Evolutionary conservation across 495 filamentous ascomycete species (phyloP).

Genomic region (Rhizodiscina lignyota): DNA sequence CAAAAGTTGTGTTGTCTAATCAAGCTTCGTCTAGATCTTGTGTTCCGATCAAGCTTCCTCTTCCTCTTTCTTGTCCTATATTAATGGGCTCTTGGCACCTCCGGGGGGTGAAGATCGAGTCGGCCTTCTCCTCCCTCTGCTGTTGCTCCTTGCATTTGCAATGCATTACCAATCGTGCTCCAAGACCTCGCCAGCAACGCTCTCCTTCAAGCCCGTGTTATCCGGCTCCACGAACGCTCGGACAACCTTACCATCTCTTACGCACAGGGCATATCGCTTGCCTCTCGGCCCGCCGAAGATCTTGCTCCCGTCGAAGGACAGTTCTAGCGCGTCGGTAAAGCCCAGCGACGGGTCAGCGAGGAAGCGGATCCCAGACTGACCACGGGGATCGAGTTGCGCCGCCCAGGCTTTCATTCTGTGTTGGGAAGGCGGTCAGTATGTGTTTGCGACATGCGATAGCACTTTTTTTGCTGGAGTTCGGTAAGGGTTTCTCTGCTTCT

Average conservation of each 20-base stretch:
- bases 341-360: constrained; percentile 70
- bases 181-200: too few relatives aligned
- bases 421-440: constrained; percentile 1
- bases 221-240: constrained; percentile 59
- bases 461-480: too few relatives aligned
- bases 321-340: constrained; percentile 74
- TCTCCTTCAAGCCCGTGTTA: constrained; percentile 77
- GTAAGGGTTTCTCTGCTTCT: too few relatives aligned
- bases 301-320: constrained; percentile 62
- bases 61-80: too few relatives aligned
- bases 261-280: constrained; percentile 69
- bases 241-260: constrained; percentile 25
- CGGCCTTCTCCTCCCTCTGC: too few relatives aligned
- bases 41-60: too few relatives aligned
- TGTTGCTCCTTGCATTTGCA: too few relatives aligned
- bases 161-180: too few relatives aligned
- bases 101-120: too few relatives aligned
- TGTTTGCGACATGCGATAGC: neutral
- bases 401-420: constrained; percentile 77
- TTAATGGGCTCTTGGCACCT: too few relatives aligned
- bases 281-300: constrained; percentile 76
- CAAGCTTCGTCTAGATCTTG: too few relatives aligned
- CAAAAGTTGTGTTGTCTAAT: too few relatives aligned
- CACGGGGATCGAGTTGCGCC: constrained; percentile 49
- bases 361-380: constrained; percentile 70